Conservation (phyloP, 495 filamentous ascomycete species). For the Neurospora tetrasperma region DNA sequence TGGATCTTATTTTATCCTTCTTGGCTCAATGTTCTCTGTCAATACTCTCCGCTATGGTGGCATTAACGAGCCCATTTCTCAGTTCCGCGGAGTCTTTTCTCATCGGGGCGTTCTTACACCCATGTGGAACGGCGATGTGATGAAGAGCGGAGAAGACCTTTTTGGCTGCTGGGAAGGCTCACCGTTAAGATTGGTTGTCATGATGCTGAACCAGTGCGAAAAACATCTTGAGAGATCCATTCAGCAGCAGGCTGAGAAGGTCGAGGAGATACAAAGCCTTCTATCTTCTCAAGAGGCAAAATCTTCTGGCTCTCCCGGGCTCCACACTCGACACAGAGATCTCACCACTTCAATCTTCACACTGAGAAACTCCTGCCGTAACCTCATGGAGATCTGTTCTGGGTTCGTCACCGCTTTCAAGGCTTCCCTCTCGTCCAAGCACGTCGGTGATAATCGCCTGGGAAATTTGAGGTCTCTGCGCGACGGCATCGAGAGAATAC, state of each 20-base stretch:
- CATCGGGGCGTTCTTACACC: not conserved
- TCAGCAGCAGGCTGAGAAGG: not conserved
- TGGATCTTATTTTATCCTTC: not conserved
- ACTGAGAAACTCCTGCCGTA: not conserved
- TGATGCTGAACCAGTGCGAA: not conserved
- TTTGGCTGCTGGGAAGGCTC: not conserved
- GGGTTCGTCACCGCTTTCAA: not conserved
- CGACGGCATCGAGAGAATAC: not conserved
- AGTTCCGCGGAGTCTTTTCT: not conserved
- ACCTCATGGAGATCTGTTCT: not conserved
- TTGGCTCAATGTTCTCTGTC: not conserved
- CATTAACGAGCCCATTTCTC: too few relatives aligned
- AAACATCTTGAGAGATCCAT: not conserved
- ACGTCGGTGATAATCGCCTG: not conserved
- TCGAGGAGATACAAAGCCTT: not conserved
- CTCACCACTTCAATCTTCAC: not conserved
- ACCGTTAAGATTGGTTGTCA: fast-evolving
- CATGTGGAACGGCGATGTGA: not conserved
- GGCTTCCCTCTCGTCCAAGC: not conserved
- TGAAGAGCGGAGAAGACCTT: not conserved
- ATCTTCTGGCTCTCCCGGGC: not conserved
- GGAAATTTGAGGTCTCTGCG: not conserved
- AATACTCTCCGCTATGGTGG: too few relatives aligned
- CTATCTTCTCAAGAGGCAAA: not conserved
- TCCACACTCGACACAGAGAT: not conserved